A percentile compares a stretch with the other conserved stretches of the same genome.
phyloP scores from a whole-genome alignment of 78 protist species.

The Pigoraptor vietnamica region DNA sequence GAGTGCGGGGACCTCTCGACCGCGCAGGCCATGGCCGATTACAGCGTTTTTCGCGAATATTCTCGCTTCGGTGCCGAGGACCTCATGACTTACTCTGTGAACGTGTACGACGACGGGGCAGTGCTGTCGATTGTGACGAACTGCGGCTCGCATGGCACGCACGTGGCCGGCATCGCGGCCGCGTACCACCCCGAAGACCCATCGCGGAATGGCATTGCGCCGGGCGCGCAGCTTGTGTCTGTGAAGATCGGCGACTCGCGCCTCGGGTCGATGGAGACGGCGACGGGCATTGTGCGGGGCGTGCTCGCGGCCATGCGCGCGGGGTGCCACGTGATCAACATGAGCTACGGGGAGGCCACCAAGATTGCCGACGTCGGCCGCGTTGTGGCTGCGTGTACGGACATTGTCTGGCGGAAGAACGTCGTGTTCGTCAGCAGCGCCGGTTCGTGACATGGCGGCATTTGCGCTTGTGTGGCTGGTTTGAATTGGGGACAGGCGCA shows the following conservation, averaged over 20 bases:
- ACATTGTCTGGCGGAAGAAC: conserved; percentile 20
- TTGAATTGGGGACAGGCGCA: neutral
- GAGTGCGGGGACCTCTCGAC: conserved; percentile 20
- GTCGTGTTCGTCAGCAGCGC: conserved; percentile 22
- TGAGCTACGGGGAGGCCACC: conserved; percentile 55
- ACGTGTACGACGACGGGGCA: conserved; percentile 52
- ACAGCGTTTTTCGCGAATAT: neutral
- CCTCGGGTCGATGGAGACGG: conserved; percentile 58
- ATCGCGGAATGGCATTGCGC: conserved; percentile 65
- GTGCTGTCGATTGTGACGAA: conserved; percentile 32
- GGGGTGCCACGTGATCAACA: conserved; percentile 50
- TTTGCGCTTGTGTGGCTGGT: neutral
- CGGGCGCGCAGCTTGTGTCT: conserved; percentile 57
- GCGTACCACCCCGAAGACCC: conserved; percentile 49
- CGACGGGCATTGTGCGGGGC: conserved; percentile 47
- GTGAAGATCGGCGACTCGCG: conserved; percentile 68
- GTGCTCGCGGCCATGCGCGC: conserved; percentile 13
- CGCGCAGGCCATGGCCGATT: neutral
- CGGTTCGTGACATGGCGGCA: neutral
- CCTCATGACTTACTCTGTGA: conserved; percentile 27
- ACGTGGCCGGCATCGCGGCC: conserved; percentile 67
- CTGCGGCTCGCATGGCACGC: conserved; percentile 70
- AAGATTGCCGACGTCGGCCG: conserved; percentile 14
- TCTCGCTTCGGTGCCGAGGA: neutral
- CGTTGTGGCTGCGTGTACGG: neutral